Evolutionary conservation across 1,139 yeast species (phyloP), one percentile per base, ranked within the genome.

Genomic region (Lodderomyces pseudojiufengensis): DNA sequence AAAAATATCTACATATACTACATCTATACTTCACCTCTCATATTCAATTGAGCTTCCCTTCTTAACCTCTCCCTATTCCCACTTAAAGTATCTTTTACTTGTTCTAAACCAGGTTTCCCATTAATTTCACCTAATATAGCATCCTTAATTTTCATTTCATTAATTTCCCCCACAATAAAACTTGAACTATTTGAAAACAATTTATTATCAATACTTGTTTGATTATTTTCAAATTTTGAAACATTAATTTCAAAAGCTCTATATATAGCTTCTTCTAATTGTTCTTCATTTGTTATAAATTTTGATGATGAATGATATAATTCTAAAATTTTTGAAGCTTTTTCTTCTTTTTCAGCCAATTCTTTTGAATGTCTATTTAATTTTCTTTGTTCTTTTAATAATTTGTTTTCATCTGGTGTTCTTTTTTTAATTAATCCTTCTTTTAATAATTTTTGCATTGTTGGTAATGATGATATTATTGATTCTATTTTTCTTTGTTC

Each of bases 381-480:
- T 3, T 48, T 45, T 38, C 74, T 54, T 44, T 61, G 64, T 49
- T 76, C 70, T 30, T 55, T 48, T 42, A 82, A 57, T 29, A 71
- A 54, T 36, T 66, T 68, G 29, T 57, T 55, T 55, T 87, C 94
- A 50, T 79, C 88, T 24, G 64, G 67, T 0, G 95, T 82, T 57
- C 96, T 73, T 36, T 65, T 74, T 53, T 83, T 73, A 68, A 88
- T 76, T 43, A 87, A 63, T 12, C 90, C 84, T 3, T 85, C 85
- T 26, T 74, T 57, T 45, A 84, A 64, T 46, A 82, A 70, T 29
- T 76, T 70, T 49, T 84, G 90, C 44, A 88, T 69, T 2, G 95
- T 84, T 31, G 96, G 96, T 36, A 86, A 69, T 2, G 95, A 85
- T 2, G 95, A 84, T 49, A 83, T 72, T 31, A 80, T 72, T 21